A percentile compares a stretch with the other conserved stretches of the same genome.
phyloP scores from a whole-genome alignment of 306 rosid species.

The Lagenaria siceraria region DNA sequence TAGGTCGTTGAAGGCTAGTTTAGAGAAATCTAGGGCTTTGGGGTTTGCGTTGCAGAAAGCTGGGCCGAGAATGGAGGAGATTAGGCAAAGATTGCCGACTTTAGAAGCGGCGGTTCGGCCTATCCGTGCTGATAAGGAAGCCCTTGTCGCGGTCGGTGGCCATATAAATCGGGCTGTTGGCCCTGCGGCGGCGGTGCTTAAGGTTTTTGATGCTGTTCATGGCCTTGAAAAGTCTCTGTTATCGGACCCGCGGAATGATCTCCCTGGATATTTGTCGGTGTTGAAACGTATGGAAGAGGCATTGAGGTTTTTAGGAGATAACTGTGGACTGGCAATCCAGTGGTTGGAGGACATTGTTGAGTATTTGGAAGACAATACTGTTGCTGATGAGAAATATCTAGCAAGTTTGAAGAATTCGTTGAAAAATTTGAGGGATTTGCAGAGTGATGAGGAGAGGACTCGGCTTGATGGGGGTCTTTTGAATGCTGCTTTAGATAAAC shows the following conservation, averaged over 20 bases:
- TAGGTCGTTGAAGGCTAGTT: conserved; percentile 60
- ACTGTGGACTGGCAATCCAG: conserved; percentile 83
- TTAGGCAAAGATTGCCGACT: conserved; percentile 52
- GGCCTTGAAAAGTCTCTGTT: conserved; percentile 86
- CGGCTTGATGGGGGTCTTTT: conserved; percentile 82
- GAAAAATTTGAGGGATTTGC: conserved; percentile 51
- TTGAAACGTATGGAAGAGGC: conserved; percentile 96
- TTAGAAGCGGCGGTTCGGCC: conserved; percentile 85
- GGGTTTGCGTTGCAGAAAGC: conserved; percentile 65
- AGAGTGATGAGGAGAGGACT: conserved; percentile 38
- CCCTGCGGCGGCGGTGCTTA: conserved; percentile 94
- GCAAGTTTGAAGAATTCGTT: conserved; percentile 57
- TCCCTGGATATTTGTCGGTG: conserved; percentile 71
- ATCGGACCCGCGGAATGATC: conserved; percentile 74
- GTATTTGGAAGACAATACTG: conserved; percentile 76
- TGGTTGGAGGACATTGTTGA: conserved; percentile 99
- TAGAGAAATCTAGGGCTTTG: conserved; percentile 65
- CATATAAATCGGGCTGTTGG: conserved; percentile 95
- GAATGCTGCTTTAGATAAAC: conserved; percentile 69
- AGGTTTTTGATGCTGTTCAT: conserved; percentile 95
- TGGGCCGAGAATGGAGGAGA: conserved; percentile 75
- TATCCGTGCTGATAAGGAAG: conserved; percentile 76
- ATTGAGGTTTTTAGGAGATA: conserved; percentile 67
- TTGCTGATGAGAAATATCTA: conserved; percentile 62
- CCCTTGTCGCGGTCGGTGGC: conserved; percentile 82